Base-by-base conservation (phyloP, 2,329 filamentous ascomycete species). In the Apiospora saccharicola region DNA sequence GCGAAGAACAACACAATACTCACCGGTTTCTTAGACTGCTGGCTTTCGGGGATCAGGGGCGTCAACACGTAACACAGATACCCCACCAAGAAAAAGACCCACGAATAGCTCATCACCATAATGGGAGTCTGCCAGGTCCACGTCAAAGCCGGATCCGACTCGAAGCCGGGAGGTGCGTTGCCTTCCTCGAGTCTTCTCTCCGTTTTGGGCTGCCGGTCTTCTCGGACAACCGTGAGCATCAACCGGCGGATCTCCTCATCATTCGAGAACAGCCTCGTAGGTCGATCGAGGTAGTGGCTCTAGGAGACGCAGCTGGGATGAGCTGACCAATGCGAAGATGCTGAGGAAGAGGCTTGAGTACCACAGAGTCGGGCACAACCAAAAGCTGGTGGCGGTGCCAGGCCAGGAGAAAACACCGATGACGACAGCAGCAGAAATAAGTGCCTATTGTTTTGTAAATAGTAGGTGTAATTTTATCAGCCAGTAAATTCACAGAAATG, bases 391-490 rank as follows among this genome's bases (percentile, higher is more conserved):
- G 6, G 30, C 57, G 8, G 57, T 67, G 30, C 16, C n/a, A 16
- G 57, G 57, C 57, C 57, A 67, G 30, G 57, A 67, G 14, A 67
- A 67, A 14, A 67, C 30, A 30, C 57, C 57, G 16, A 67, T 67
- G 30, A 67, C 57, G 30, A 14, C 57, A 3, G 30, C 57, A 37
- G 30, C 30, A 8, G 30, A 19, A 16, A 67, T 30, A 1, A 41
- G 16, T 7, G 57, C 57, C 57, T 67, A 4, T 64, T n/a, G n/a
- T 22, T 5, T 6, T 6, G 3, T 3, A 14, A 22, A n/a, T n/a
- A n/a, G n/a, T n/a, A 14, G 46, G 4, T 22, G 16, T 22, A 16
- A 4, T 22, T 22, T 22, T 4, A 19, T 47, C 3, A 47, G 46
- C 46, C 46, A 19, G 16, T 47, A 7, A 37, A 47, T n/a, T 19